These are phyloP conservation scores for Miscanthus sacchariflorus DNA, from an alignment of 202 grass and related monocot species.

Conservation along the genomic window DNA sequence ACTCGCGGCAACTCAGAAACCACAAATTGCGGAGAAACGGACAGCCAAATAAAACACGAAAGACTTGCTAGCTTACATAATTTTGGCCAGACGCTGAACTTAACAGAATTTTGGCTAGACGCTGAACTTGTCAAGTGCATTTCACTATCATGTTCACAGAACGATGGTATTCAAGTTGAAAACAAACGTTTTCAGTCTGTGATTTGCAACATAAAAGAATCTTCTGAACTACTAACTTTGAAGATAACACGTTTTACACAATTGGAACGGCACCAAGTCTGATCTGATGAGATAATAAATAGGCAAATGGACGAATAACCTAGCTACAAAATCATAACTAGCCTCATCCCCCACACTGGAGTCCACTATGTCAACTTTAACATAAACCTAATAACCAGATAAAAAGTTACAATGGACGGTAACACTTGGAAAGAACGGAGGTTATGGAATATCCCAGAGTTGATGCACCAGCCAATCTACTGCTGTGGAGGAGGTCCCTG, in stretches of 20 bases:
- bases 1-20: neutral
- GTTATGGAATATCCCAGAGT: neutral
- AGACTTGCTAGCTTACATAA: no score
- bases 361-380: constrained; percentile 56
- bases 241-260: constrained; percentile 40
- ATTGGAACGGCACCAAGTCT: constrained; percentile 40
- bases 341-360: constrained; percentile 54
- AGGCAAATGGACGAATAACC: constrained; percentile 64
- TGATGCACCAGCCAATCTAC: constrained; percentile 42
- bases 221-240: constrained; percentile 46
- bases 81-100: no score
- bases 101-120: neutral
- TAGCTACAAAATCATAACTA: constrained; percentile 85
- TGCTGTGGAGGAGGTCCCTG: constrained; percentile 48
- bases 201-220: constrained; percentile 37
- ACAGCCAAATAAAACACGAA: neutral
- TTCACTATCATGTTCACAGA: neutral
- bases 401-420: constrained; percentile 45
- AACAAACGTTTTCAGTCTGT: neutral
- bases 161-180: constrained; percentile 3
- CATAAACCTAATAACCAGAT: constrained; percentile 61
- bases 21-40: neutral
- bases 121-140: neutral
- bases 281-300: constrained; percentile 14
- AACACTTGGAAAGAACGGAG: constrained; percentile 17